Conservation (phyloP, 345 rosid species). For the Capsella bursapastoris region DNA sequence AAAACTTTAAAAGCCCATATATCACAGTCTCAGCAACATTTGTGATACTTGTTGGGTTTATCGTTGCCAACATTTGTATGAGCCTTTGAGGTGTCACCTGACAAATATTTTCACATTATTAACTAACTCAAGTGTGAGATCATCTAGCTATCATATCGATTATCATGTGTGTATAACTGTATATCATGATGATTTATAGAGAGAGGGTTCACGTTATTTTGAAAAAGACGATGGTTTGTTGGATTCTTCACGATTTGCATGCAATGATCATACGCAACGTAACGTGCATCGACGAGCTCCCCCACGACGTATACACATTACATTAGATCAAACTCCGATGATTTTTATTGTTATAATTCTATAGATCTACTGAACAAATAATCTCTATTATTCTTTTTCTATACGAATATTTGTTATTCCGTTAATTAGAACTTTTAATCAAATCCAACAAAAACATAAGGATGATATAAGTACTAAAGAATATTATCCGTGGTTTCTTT, state of each 20-base stretch:
- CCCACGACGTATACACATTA: constrained; percentile 24
- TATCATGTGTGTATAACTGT: neutral
- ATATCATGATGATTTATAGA: too few species aligned
- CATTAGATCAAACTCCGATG: constrained; percentile 5
- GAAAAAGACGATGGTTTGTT: neutral
- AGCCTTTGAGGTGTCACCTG: neutral
- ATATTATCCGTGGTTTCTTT: neutral
- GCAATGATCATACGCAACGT: constrained; percentile 25
- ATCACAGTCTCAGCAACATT: neutral
- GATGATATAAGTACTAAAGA: neutral
- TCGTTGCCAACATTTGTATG: neutral
- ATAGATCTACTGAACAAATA: neutral
- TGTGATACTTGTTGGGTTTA: neutral
- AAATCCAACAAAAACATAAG: neutral
- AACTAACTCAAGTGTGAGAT: neutral
- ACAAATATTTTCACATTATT: neutral
- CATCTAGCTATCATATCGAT: neutral
- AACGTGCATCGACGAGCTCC: constrained; percentile 41
- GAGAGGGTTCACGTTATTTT: too few species aligned
- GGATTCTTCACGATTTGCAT: constrained; percentile 29
- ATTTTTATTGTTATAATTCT: neutral
- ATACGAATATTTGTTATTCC: neutral
- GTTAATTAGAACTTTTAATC: neutral
- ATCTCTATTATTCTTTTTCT: neutral
- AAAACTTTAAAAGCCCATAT: neutral